Percentiles rank a stretch among this genome's conserved stretches.
phyloP scores from a whole-genome alignment of 2,329 filamentous ascomycete species.

The Cladophialophora bantiana region DNA sequence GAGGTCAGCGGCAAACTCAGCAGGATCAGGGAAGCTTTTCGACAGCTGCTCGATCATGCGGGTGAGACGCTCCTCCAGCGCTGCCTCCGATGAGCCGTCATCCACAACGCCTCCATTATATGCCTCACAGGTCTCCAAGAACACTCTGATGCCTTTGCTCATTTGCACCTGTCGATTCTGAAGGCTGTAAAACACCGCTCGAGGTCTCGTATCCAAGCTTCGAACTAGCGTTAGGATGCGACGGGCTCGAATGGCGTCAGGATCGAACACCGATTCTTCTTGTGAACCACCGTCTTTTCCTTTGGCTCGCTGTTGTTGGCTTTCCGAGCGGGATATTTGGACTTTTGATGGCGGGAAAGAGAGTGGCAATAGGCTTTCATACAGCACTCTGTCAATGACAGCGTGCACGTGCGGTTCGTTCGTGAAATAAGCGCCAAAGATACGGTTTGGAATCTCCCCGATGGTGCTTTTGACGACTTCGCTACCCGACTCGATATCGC shows the following conservation, averaged over 20 bases:
- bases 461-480: slow-evolving; percentile 78
- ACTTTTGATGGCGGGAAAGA: slow-evolving; percentile 76
- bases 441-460: slow-evolving; percentile 79
- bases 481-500: slow-evolving; percentile 83
- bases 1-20: slow-evolving; percentile 76
- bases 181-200: slow-evolving; percentile 86
- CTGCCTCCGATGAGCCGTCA: slow-evolving; percentile 69
- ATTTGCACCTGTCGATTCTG: slow-evolving; percentile 79
- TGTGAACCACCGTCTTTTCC: slow-evolving; percentile 47
- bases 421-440: slow-evolving; percentile 87
- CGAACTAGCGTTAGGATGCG: slow-evolving; percentile 82
- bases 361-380: slow-evolving; percentile 88
- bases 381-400: slow-evolving; percentile 82
- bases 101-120: slow-evolving; percentile 88
- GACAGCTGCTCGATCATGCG: slow-evolving; percentile 76
- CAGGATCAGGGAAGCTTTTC: slow-evolving; percentile 76
- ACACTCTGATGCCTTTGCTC: slow-evolving; percentile 75
- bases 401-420: slow-evolving; percentile 88
- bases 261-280: slow-evolving; percentile 48
- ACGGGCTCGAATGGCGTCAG: slow-evolving; percentile 75
- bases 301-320: slow-evolving; percentile 60
- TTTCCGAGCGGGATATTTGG: slow-evolving; percentile 51
- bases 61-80: slow-evolving; percentile 72
- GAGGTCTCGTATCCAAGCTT: slow-evolving; percentile 77
- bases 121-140: slow-evolving; percentile 82